phyloP scores from a whole-genome alignment of 257 asterid genomes.

The Petunia secreta region DNA sequence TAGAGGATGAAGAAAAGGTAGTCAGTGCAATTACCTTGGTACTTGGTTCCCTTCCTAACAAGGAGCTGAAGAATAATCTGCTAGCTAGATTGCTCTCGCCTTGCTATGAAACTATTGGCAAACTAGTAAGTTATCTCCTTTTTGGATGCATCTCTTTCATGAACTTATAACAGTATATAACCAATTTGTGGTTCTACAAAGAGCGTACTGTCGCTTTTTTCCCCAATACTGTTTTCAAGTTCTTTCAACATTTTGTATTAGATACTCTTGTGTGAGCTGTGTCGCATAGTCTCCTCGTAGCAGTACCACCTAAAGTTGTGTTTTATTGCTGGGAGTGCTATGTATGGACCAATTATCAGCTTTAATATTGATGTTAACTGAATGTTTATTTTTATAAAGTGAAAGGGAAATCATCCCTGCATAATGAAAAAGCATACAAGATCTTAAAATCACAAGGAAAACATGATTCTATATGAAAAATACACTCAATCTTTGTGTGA shows the following conservation, averaged over 20 bases:
- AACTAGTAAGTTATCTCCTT: slow-evolving; percentile 63
- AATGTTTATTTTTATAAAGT: slow-evolving; percentile 3
- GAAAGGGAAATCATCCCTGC: slow-evolving; percentile 13
- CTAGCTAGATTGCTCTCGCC: slow-evolving; percentile 71
- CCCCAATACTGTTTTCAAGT: not conserved
- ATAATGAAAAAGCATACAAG: slow-evolving; percentile 2
- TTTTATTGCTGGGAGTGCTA: not conserved
- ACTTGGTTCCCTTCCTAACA: slow-evolving; percentile 73
- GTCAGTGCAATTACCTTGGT: slow-evolving; percentile 69
- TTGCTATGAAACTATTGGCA: slow-evolving; percentile 65
- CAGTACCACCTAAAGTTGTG: not conserved
- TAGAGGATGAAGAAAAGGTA: slow-evolving; percentile 86
- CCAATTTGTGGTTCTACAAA: slow-evolving; percentile 1
- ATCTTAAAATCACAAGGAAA: slow-evolving; percentile 11
- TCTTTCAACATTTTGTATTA: slow-evolving; percentile 19
- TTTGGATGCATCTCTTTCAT: not conserved
- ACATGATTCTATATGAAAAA: not conserved
- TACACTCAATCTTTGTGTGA: not conserved
- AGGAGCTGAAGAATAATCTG: slow-evolving; percentile 71
- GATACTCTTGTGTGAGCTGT: slow-evolving; percentile 1
- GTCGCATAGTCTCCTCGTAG: not conserved
- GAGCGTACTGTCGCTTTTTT: not conserved
- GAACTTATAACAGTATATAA: not conserved
- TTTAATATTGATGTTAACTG: not conserved
- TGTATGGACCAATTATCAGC: not conserved